These are phyloP conservation scores for Nissolia schottii DNA, from an alignment of 306 rosid species.

Conservation along the genomic window DNA sequence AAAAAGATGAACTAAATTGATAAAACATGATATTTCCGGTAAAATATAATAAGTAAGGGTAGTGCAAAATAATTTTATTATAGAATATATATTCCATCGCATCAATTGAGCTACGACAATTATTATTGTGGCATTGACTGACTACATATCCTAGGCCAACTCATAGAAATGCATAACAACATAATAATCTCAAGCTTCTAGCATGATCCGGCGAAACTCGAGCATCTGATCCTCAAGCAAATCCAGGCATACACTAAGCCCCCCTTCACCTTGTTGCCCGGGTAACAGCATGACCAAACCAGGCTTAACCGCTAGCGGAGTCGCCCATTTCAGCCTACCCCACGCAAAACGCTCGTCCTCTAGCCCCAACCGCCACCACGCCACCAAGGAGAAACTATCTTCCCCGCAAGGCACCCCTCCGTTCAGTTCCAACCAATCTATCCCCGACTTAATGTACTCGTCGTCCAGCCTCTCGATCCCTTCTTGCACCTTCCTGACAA, in stretches of 20 bases:
- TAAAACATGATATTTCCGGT: no score
- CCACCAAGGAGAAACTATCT: constrained; percentile 51
- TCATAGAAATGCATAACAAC: background rate
- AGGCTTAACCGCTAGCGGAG: constrained; percentile 35
- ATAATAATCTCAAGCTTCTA: constrained; percentile 2
- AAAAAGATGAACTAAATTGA: no score
- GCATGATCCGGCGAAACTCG: constrained; percentile 36
- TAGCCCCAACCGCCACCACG: constrained; percentile 53
- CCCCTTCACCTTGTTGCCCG: constrained; percentile 27
- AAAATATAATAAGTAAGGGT: no score
- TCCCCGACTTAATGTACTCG: constrained; percentile 49
- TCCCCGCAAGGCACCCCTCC: constrained; percentile 52
- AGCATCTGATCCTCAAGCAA: constrained; percentile 37
- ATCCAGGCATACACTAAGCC: constrained; percentile 32
- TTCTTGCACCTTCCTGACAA: constrained; percentile 41
- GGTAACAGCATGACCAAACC: constrained; percentile 43
- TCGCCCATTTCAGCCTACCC: constrained; percentile 42
- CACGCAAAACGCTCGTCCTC: constrained; percentile 42
- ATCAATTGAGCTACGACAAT: background rate
- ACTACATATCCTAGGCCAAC: no score
- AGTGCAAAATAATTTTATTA: no score
- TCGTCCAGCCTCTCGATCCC: constrained; percentile 52
- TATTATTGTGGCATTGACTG: background rate
- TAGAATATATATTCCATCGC: background rate
- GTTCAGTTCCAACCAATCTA: constrained; percentile 57